Evolutionary conservation across 2,329 filamentous ascomycete species (phyloP).

Genomic region (Hirsutella rhossiliensis): DNA sequence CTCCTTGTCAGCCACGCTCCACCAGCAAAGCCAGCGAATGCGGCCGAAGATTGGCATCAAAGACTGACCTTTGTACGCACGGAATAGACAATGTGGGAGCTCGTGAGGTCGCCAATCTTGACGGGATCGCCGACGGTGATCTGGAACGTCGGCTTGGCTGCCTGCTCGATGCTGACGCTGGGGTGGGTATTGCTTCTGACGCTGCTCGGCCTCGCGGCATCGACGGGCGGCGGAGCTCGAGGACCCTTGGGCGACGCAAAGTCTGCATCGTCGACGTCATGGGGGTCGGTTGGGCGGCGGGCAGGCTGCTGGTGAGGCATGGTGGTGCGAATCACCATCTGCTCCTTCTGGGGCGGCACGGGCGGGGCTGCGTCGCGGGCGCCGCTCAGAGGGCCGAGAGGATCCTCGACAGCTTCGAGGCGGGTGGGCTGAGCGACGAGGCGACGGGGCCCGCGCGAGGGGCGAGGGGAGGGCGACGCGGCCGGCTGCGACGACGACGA

Average conservation of each 20-base stretch:
- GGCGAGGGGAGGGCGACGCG: constrained; percentile 22
- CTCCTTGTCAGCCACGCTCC: constrained; percentile 7
- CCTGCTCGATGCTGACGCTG: constrained; percentile 85
- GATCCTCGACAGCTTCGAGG: constrained; percentile 66
- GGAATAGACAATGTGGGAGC: constrained; percentile 94
- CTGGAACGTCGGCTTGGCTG: constrained; percentile 79
- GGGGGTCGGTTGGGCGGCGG: constrained; percentile 38
- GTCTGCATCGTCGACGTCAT: constrained; percentile 63
- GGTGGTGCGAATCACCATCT: constrained; percentile 46
- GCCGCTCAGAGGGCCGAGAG: constrained; percentile 65
- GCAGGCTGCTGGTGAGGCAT: constrained; percentile 34
- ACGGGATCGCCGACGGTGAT: constrained; percentile 93
- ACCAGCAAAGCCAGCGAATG: neutral
- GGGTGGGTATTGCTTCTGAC: constrained; percentile 47
- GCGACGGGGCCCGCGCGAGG: constrained; percentile 42
- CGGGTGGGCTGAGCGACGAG: constrained; percentile 65
- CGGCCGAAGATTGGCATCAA: neutral
- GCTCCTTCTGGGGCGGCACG: constrained; percentile 57
- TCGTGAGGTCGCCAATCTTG: constrained; percentile 94
- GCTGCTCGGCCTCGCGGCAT: constrained; percentile 40
- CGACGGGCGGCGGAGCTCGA: constrained; percentile 54
- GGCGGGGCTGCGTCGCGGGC: constrained; percentile 44
- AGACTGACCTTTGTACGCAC: constrained; percentile 72
- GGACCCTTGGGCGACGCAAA: constrained; percentile 39
- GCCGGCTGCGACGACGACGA: constrained; percentile 16